Percentiles rank a stretch among this genome's conserved stretches.
These are phyloP conservation scores for Vitis rupestris DNA, from an alignment of 164 flowering plant species.

Conservation along the genomic window DNA sequence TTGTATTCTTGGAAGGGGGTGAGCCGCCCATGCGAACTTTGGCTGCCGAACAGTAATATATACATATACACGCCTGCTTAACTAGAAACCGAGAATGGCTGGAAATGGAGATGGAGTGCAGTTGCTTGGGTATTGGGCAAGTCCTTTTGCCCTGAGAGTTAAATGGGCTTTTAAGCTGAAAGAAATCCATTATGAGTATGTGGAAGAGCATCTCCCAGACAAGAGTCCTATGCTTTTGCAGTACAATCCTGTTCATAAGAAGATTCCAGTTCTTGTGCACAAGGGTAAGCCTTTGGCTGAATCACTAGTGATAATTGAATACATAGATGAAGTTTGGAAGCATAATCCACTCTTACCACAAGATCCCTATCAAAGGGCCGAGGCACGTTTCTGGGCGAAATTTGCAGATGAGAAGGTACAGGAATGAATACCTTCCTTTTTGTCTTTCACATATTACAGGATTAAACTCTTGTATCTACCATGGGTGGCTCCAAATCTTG, in stretches of 20 bases:
- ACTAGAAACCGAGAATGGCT: not conserved
- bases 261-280: conserved; percentile 33
- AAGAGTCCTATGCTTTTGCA: conserved; percentile 26
- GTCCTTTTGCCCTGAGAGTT: conserved; percentile 28
- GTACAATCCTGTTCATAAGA: conserved; percentile 28
- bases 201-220: conserved; percentile 22
- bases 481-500: too few species aligned
- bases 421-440: not conserved
- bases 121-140: conserved; percentile 22
- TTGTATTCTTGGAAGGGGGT: too few species aligned
- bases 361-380: conserved; percentile 26
- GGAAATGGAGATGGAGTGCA: conserved; percentile 9
- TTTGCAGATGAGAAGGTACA: conserved; percentile 29
- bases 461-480: too few species aligned
- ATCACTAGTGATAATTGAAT: conserved; percentile 27
- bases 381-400: conserved; percentile 33
- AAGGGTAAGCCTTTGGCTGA: conserved; percentile 26
- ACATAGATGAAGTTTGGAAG: conserved; percentile 29
- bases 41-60: too few species aligned
- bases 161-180: conserved; percentile 26
- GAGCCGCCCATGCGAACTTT: too few species aligned
- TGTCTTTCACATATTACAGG: too few species aligned
- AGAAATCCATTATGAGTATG: conserved; percentile 18
- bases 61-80: not conserved
- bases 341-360: conserved; percentile 22